phyloP scores from a whole-genome alignment of 257 asterid genomes.

The Nicotiana benthamiana region DNA sequence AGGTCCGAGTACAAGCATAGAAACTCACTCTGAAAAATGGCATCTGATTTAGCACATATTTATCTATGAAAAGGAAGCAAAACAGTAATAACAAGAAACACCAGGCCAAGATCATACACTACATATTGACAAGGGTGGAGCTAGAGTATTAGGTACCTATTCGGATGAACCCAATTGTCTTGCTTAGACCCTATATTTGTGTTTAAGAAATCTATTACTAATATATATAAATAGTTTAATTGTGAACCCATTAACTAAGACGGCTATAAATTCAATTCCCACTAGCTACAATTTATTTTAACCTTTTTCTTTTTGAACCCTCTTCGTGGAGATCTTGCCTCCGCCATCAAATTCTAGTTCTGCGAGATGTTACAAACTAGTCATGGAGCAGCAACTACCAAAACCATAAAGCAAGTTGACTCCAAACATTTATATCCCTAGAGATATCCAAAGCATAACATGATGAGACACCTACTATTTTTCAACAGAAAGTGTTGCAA shows the following conservation, averaged over 20 bases:
- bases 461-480: background rate
- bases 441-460: background rate
- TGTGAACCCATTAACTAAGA: too few species aligned
- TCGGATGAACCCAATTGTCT: too few species aligned
- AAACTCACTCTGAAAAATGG: constrained; percentile 8
- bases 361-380: background rate
- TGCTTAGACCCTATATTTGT: too few species aligned
- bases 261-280: too few species aligned
- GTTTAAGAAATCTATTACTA: too few species aligned
- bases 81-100: background rate
- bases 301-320: too few species aligned
- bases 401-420: background rate
- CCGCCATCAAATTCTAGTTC: too few species aligned
- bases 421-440: background rate
- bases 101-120: background rate
- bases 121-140: too few species aligned
- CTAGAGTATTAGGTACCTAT: too few species aligned
- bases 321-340: too few species aligned
- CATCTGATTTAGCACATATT: background rate
- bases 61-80: background rate
- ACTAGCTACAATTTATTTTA: too few species aligned
- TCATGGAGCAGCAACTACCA: background rate
- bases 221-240: too few species aligned
- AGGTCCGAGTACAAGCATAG: constrained; percentile 2
- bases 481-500: background rate